These are phyloP conservation scores for Moniliophthora roreri DNA, from an alignment of 1,284 basidiomycete species.

Conservation along the genomic window DNA sequence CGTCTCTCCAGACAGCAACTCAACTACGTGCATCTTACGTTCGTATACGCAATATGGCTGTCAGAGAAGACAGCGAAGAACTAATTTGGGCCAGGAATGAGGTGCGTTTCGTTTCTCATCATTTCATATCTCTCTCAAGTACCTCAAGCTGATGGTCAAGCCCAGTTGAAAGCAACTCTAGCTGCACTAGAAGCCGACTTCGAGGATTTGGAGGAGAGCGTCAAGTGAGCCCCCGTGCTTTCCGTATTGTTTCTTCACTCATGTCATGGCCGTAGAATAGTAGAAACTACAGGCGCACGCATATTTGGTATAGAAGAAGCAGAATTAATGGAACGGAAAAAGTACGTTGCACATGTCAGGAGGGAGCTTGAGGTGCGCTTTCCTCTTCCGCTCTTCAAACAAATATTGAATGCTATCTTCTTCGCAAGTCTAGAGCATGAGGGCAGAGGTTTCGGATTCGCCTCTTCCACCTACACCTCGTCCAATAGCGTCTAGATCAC, in stretches of 20 bases:
- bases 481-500: constrained; percentile 12
- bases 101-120: constrained; percentile 46
- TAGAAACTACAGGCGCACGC: constrained; percentile 79
- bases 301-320: constrained; percentile 76
- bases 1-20: constrained; percentile 65
- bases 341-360: constrained; percentile 74
- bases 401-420: constrained; percentile 23
- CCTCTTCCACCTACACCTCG: constrained; percentile 17
- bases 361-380: constrained; percentile 74
- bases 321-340: constrained; percentile 72
- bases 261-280: constrained; percentile 51
- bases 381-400: constrained; percentile 10
- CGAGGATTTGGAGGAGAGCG: constrained; percentile 87
- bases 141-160: too few relatives aligned
- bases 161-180: constrained; percentile 77
- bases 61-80: constrained; percentile 18
- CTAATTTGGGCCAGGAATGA: constrained; percentile 34
- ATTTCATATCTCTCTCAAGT: not conserved
- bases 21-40: constrained; percentile 74
- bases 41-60: constrained; percentile 66
- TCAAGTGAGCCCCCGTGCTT: constrained; percentile 50
- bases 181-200: constrained; percentile 79
- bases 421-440: constrained; percentile 64
- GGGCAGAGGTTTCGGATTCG: constrained; percentile 46
- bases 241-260: not conserved